Base-by-base conservation (phyloP, 495 filamentous ascomycete genomes). In the Ascodesmis nigricans region DNA sequence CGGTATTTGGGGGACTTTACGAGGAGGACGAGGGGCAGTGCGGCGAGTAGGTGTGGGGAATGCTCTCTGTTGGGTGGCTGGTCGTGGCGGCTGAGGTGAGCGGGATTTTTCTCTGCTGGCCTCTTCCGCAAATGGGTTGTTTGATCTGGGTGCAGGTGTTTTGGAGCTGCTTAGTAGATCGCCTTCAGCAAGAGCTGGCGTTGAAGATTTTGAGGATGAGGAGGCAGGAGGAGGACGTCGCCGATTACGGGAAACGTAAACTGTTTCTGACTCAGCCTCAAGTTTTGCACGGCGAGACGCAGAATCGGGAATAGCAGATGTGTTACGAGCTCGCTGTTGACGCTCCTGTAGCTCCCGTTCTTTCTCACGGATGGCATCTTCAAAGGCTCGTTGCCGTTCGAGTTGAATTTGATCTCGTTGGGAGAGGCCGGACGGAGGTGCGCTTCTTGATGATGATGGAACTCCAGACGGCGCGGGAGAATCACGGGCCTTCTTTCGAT, bases 161-260 rank as follows among this genome's bases (percentile, higher is more conserved):
- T n/a, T n/a, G n/a, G n/a, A n/a, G n/a, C 37, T 37, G 4, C 33
- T 36, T 1, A 50, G 41, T 3, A 50, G 41, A 15, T 49, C 47
- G 0, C 44, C 41, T 10, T 53, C 49, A 0, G 49, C 61, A 10
- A 63, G 61, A 27, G 62, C 45, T 20, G 62, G 57, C 36, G 65
- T 47, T 7, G 52, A 49, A 1, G 47, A 41, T 15, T 53, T 46
- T 11, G 53, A 42, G 9, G 44, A 27, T 59, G 46, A 3, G 47
- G 23, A n/a, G 4, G 31, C 7, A 7, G 58, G 39, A 20, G 50
- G 46, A 31, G 55, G 53, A 11, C 45, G 42, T 21, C 29, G 40
- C 42, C 15, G 64, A 56, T 39, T 61, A 54, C 87, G 65, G 1
- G 82, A 81, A 20, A 93, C 63, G 55, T 97, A 97, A 45, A 74